phyloP scores from a whole-genome alignment of 345 rosid species.

The Luvunga scandens region DNA sequence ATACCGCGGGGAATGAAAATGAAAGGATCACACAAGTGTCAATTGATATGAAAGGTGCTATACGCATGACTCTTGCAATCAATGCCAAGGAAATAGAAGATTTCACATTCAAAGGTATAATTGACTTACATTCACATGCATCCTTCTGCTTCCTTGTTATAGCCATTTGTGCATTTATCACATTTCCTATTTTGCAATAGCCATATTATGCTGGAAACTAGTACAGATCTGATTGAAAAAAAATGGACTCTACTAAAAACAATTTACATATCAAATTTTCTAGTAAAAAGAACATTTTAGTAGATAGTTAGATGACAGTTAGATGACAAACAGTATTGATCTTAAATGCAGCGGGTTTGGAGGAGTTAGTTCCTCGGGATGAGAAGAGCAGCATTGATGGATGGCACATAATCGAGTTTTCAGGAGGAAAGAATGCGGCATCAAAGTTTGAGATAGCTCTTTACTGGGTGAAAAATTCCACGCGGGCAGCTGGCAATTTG shows the following conservation, averaged over 20 bases:
- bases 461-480: constrained; percentile 35
- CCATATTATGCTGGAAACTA: too few species aligned
- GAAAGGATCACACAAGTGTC: constrained; percentile 44
- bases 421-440: constrained; percentile 74
- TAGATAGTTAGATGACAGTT: too few species aligned
- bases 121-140: background rate
- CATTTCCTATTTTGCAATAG: background rate
- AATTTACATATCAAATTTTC: too few species aligned
- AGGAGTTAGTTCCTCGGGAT: constrained; percentile 53
- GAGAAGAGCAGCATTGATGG: constrained; percentile 58
- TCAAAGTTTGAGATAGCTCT: constrained; percentile 58
- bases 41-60: constrained; percentile 61
- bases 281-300: too few species aligned
- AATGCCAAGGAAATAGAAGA: constrained; percentile 73
- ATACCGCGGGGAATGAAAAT: constrained; percentile 29
- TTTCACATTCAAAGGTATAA: constrained; percentile 58
- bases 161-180: background rate
- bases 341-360: constrained; percentile 39
- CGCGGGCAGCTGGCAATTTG: constrained; percentile 6
- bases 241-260: too few species aligned
- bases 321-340: background rate
- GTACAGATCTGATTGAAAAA: too few species aligned
- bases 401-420: constrained; percentile 80
- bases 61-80: constrained; percentile 78
- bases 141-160: background rate